Base-by-base conservation (phyloP, 257 asterid species). In the Handroanthus guayacan region DNA sequence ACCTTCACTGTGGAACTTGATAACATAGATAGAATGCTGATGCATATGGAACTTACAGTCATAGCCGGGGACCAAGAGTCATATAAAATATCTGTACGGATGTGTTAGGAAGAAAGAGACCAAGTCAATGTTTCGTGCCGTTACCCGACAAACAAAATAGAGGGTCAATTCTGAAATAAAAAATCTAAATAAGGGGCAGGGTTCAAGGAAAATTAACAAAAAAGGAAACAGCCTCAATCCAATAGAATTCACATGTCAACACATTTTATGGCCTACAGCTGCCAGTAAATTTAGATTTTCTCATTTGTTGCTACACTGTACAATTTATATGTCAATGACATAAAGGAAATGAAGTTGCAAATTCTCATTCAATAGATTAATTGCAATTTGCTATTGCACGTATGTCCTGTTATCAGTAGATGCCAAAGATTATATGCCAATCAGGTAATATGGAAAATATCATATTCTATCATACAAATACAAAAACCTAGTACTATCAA, bases 61-160 rank as follows among this genome's bases (percentile, higher is more conserved):
- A 95, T 92, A 5, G 99, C 99, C 7, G 99, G 99, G 68, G 99
- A 95, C 99, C 99, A 95, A 1, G 99, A 95, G 84, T 95, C 99
- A 17, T 95, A 95, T 68, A 95, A 68, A 69, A 95, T 95, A 83
- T 95, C 99, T 95, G 93, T 51, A 76, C 7, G 71, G 44, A 66
- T 17, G 62, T 45, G 72, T 61, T 25, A 50, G 41, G 16, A 54
- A 47, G 62, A 74, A 61, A 60, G 62, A 69, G 31, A 31, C 11
- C 54, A 13, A 34, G n/a, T 34, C 51, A 39, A 44, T 34, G 62
- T 38, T 62, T 54, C 74, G 48, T 69, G 58, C 13, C 65, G 14
- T 39, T 64, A 69, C 9, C 51, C 63, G 36, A 65, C 54, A 52
- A 78, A 56, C 67, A 56, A 76, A 72, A n/a, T 3, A 25, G 62